Evolutionary conservation across 768 basidiomycete species (phyloP).

Genomic region (Stropharia rugosoannulata): DNA sequence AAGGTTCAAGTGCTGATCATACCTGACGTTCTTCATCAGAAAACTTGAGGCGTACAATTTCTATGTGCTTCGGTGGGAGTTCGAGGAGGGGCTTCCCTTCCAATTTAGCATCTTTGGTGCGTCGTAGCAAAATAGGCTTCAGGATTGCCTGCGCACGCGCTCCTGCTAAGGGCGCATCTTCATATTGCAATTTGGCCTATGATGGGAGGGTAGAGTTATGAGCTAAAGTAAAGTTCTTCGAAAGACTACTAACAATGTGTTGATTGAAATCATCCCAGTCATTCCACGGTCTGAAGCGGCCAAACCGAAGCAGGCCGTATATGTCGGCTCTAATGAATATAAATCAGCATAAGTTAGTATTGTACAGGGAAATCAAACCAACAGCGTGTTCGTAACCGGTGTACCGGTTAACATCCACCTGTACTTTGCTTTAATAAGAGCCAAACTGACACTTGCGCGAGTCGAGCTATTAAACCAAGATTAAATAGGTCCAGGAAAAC

Average conservation of each 20-base stretch:
- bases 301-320: conserved; percentile 70
- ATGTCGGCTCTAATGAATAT: conserved; percentile 52
- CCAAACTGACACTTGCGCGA: conserved; percentile 55
- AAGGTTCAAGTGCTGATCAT: background rate
- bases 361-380: conserved; percentile 8
- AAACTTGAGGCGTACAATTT: conserved; percentile 61
- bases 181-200: conserved; percentile 52
- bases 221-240: no score
- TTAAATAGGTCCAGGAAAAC: background rate
- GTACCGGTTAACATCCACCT: conserved; percentile 83
- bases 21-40: conserved; percentile 65
- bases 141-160: conserved; percentile 68
- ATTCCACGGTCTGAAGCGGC: conserved; percentile 67
- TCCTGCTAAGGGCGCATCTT: conserved; percentile 63
- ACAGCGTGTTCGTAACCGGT: conserved; percentile 73
- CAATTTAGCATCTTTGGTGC: conserved; percentile 64
- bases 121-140: conserved; percentile 63
- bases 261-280: conserved; percentile 70
- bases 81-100: conserved; percentile 72
- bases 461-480: conserved; percentile 38
- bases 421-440: conserved; percentile 60
- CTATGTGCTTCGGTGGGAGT: conserved; percentile 59
- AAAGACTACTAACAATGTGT: conserved; percentile 41
- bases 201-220: background rate
- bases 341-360: background rate